A percentile compares a stretch with the other conserved stretches of the same genome.
Conservation (phyloP, 768 basidiomycete genomes). For the Termitomyces sp. region DNA sequence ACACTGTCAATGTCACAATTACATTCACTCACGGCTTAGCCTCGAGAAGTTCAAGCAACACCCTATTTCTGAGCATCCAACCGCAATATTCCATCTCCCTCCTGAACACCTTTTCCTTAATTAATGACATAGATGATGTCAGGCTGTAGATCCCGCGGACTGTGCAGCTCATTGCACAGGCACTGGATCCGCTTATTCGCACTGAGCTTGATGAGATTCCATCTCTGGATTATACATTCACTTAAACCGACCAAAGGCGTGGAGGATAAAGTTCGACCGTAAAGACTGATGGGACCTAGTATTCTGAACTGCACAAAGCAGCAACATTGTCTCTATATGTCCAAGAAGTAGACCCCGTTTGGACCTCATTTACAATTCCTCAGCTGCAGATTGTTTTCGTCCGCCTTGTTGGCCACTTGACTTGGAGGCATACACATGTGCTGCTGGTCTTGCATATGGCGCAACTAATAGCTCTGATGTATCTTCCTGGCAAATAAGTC, state of each 20-base stretch:
- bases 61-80: background rate
- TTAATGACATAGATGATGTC: background rate
- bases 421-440: background rate
- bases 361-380: background rate
- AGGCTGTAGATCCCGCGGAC: background rate
- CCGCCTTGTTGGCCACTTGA: background rate
- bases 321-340: background rate
- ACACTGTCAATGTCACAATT: background rate
- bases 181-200: background rate
- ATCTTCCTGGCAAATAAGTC: background rate
- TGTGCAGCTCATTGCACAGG: background rate
- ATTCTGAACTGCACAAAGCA: background rate
- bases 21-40: background rate
- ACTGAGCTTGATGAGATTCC: background rate
- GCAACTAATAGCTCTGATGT: background rate
- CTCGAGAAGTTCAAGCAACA: background rate
- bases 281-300: background rate
- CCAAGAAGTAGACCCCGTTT: background rate
- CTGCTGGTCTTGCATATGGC: constrained; percentile 1
- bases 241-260: background rate
- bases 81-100: background rate
- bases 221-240: background rate
- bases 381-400: background rate
- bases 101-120: background rate
- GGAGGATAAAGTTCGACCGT: background rate